Evolutionary conservation across 805 yeast genomes (phyloP), one percentile per base, ranked within the genome.

Genomic region (Millerozyma miso): DNA sequence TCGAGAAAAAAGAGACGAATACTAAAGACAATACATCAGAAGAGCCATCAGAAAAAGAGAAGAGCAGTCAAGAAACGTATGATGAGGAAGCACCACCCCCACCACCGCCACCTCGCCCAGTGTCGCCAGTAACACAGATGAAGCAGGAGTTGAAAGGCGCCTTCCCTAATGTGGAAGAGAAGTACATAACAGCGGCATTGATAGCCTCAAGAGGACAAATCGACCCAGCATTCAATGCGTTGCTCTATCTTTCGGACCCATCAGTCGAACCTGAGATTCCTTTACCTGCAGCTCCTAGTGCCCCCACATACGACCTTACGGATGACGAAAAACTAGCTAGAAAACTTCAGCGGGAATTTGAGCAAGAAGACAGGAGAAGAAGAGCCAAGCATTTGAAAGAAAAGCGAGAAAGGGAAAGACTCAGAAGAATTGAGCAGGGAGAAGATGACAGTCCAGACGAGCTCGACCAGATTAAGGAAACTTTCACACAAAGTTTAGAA

Each of bases 171-270:
- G 63, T 81, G 18, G 96, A 88, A 34, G 85, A 77, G 23, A 77
- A 80, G 47, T 77, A 81, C 53, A 72, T 88, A 48, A 79, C 81
- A 42, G 89, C 95, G 20, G 83, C 88, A 1, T 69, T 90, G 43
- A 86, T 93, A 58, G 98, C 98, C 2, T 80, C 95, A 15, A 79
- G 75, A 38, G 96, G 95, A 20, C 71, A 76, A 38, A 60, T 88
- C 35, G 97, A 88, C 53, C 82, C 86, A 1, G 95, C 97, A 1
- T 91, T 91, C 69, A 85, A 84, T 60, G 97, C 97, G 0, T 69
- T 90, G 54, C 69, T 91, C 46, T 88, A 77, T 52, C 65, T 88
- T 42, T 81, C 87, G 14, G 97, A 90, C 62, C 91, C 91, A 7
- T 59, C 72, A 3, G 72, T 73, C 46, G 63, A 65, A 37, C 80